phyloP scores from a whole-genome alignment of 2,329 filamentous ascomycete species.

The Paraphoma sp. region DNA sequence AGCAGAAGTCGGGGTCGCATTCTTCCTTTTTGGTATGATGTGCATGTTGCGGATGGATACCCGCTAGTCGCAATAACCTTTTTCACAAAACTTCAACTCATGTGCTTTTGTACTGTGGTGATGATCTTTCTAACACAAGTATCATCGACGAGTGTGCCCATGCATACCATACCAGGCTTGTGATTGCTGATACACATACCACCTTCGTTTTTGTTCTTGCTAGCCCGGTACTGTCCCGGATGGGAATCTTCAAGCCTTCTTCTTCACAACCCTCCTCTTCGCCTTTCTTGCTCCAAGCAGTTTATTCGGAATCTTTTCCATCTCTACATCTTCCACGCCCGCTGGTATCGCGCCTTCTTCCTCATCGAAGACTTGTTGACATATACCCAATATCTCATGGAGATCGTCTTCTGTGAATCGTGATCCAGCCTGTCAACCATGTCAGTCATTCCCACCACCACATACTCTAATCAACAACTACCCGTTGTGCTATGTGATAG shows the following conservation, averaged over 20 bases:
- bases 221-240: neutral
- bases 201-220: no score
- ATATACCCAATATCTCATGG: constrained; percentile 34
- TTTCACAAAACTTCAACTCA: constrained; percentile 7
- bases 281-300: constrained; percentile 35
- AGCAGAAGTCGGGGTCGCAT: constrained; percentile 1
- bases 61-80: constrained; percentile 23
- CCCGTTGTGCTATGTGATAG: no score
- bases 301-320: constrained; percentile 39
- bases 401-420: constrained; percentile 41
- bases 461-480: no score
- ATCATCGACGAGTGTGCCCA: no score
- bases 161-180: no score
- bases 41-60: constrained; percentile 22
- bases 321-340: constrained; percentile 33
- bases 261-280: constrained; percentile 23
- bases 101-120: neutral
- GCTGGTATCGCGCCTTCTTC: constrained; percentile 35
- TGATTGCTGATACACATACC: no score
- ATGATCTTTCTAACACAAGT: neutral
- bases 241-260: constrained; percentile 14
- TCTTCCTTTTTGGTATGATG: constrained; percentile 25
- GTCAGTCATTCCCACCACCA: neutral
- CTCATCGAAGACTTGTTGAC: constrained; percentile 38
- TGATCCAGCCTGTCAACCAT: constrained; percentile 22